Evolutionary conservation across 768 basidiomycete species (phyloP).

Genomic region (Boletus vermiculosoides): DNA sequence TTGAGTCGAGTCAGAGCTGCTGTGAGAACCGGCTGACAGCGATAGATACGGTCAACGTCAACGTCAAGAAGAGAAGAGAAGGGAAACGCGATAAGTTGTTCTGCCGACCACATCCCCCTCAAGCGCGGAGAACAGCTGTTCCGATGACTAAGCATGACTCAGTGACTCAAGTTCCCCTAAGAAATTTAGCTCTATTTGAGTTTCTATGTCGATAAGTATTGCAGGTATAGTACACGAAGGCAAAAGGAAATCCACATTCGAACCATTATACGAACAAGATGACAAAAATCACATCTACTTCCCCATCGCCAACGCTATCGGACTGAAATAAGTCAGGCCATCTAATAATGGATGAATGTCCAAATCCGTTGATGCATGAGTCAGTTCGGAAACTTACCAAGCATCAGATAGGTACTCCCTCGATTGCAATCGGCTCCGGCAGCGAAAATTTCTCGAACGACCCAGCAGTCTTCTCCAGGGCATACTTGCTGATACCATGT

Average conservation of each 20-base stretch:
- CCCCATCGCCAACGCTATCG: neutral
- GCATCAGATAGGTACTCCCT: constrained; percentile 16
- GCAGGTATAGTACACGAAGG: neutral
- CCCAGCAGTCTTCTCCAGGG: constrained; percentile 53
- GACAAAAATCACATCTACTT: neutral
- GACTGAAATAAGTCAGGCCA: neutral
- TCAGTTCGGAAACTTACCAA: neutral
- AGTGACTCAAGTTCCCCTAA: neutral
- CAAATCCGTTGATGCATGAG: neutral
- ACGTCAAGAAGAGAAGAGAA: constrained; percentile 4
- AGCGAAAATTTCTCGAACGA: constrained; percentile 44
- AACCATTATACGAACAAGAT: neutral
- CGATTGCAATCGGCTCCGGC: constrained; percentile 26
- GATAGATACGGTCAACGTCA: constrained; percentile 2
- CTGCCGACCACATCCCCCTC: neutral
- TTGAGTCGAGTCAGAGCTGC: constrained; percentile 12
- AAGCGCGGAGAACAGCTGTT: neutral
- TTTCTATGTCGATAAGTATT: neutral
- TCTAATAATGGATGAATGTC: constrained; percentile 3
- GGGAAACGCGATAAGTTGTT: neutral
- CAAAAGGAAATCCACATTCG: neutral
- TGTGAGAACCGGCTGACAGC: constrained; percentile 11
- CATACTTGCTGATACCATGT: constrained; percentile 28
- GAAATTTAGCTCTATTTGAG: neutral
- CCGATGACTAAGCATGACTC: constrained; percentile 28